Evolutionary conservation across 1,284 basidiomycete genomes (phyloP), one percentile per base, ranked within the genome.

Genomic region (Earliella scabrosa): DNA sequence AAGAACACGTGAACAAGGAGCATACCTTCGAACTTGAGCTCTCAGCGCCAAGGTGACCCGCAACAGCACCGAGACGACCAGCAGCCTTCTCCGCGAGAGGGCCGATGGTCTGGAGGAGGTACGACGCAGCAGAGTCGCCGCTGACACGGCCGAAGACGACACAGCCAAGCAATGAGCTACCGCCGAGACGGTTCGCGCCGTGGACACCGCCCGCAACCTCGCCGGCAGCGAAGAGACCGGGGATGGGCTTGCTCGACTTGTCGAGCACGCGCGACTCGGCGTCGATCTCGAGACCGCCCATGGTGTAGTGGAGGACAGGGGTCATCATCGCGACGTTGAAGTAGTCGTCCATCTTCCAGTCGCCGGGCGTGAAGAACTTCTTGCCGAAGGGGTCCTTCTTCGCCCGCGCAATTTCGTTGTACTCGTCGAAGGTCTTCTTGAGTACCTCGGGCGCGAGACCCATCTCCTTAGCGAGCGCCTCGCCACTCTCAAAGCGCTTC

Each of bases 121-220:
- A 76, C 6, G 85, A 81, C 1, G 85, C 79, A 8, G 87, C 88
- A 10, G 92, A 86, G 73, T 97, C 96, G 60, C 94, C 96, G 32
- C 93, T 91, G 4, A 98, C 95, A 65, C 97, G 92, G 36, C 97
- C 97, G 66, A 97, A 99, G 66, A 99, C 97, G 73, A 99, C 97
- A 70, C 99, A 98, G 74, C 99, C 97, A 63, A 99, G 83, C 50
- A 99, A 85, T 44, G 97, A 99, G 81, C 98, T 98, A 74, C 97
- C 97, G 67, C 97, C 97, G 54, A 99, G 90, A 79, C 97, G 95
- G 83, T 99, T 98, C 59, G 97, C 97, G 68, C 96, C 97, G 75
- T 98, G 97, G 14, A 98, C 97, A 80, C 97, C 96, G 73, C 97
- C 97, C 41, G 95, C 97, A 45, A 98, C 88, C 77, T 99, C 97